Evolutionary conservation across 768 basidiomycete genomes (phyloP), one percentile per base, ranked within the genome.

Genomic region (Jaapia argillacea): DNA sequence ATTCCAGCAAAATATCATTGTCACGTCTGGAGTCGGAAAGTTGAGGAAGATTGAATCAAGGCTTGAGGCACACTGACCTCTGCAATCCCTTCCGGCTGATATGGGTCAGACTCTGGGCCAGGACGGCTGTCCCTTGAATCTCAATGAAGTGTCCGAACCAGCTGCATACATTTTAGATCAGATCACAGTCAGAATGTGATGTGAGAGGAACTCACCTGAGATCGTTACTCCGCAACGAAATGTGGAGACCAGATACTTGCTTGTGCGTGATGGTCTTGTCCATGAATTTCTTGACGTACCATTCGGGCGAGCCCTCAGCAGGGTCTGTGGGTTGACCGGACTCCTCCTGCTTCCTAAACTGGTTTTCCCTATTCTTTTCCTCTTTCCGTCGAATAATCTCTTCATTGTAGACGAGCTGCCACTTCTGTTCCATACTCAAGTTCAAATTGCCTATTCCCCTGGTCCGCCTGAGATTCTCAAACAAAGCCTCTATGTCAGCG

Each of bases 271-370:
- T 79, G 2, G 85, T 85, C 46, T 79, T 78, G 55, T 93, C 85
- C 56, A 97, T 68, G 58, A 96, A 89, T 61, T 83, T 89, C 60
- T 81, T 77, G 50, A 98, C 78, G 57, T 91, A 97, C 85, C 85
- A 96, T 58, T 96, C 86, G 1, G 93, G 91, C 6, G 85, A 78
- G 48, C 84, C 81, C 43, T 79, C 75, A 18, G 75, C 61, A 18
- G 77, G 71, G 18, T 70, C 59, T 4, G 65, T 61, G 5, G 75
- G 51, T 43, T 76, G 75, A 4, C 80, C 78, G 3, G 69, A 56
- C 48, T 84, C 83, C 4, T 65, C 65, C 54, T 79, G 79, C 55
- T 68, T 78, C 56, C 67, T 74, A 18, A 69, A 62, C 52, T 79
- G 77, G 44, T 79, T 77, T 48, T 80, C 75, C 51, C 78, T 71